Evolutionary conservation across 352 stramenopile genomes (phyloP).

Genomic region (Achlya hypogyna): DNA sequence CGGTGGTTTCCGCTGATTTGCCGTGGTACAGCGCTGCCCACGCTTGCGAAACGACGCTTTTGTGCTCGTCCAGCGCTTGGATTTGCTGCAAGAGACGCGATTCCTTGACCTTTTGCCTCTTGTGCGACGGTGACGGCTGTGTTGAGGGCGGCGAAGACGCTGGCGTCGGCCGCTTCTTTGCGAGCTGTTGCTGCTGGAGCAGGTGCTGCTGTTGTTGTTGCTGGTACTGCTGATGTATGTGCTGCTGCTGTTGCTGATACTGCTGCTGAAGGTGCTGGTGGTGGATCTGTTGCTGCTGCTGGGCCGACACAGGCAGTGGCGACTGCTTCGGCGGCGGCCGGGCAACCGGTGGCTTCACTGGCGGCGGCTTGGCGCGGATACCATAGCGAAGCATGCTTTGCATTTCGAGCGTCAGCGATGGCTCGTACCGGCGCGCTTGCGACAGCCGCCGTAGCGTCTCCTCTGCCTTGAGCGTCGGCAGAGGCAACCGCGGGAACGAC

Average conservation of each 20-base stretch:
- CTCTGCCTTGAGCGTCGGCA: conserved; percentile 29
- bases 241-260: not conserved
- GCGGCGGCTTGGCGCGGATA: not conserved
- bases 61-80: not conserved
- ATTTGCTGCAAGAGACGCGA: conserved; percentile 5
- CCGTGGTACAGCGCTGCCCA: conserved; percentile 63
- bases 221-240: not conserved
- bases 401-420: conserved; percentile 4
- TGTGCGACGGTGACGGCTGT: not conserved
- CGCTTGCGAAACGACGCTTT: conserved; percentile 2
- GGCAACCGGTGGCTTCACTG: not conserved
- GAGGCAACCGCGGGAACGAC: conserved; percentile 11
- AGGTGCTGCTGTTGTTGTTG: not conserved
- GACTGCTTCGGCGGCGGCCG: not conserved
- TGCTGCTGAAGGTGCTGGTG: not conserved
- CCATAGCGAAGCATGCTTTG: conserved; percentile 1
- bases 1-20: conserved; percentile 38
- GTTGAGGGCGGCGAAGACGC: not conserved
- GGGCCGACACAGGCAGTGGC: too few relatives aligned
- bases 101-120: not conserved
- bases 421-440: conserved; percentile 23
- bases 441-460: conserved; percentile 21
- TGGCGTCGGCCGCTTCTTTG: not conserved
- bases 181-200: not conserved
- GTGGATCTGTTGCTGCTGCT: not conserved